phyloP scores from a whole-genome alignment of 352 stramenopile genomes.

The Phytophthora quininea region DNA sequence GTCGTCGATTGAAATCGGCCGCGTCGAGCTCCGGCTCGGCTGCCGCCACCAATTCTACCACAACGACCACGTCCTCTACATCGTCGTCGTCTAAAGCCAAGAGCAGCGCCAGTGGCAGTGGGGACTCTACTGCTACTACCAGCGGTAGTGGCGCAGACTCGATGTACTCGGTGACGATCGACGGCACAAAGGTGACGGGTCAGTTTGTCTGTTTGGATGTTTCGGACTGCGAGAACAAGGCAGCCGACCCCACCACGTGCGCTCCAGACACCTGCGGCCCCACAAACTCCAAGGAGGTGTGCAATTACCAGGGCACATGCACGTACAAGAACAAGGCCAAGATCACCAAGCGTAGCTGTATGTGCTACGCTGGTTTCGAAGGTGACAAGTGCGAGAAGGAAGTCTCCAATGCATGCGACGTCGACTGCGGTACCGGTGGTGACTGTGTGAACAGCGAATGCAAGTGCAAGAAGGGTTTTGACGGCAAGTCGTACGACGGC shows the following conservation, averaged over 20 bases:
- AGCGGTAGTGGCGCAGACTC: slow-evolving; percentile 28
- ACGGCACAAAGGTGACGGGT: slow-evolving; percentile 55
- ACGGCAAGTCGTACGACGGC: slow-evolving; percentile 41
- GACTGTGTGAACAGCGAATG: slow-evolving; percentile 50
- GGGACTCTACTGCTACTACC: slow-evolving; percentile 27
- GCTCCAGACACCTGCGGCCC: slow-evolving; percentile 44
- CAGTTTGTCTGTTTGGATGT: slow-evolving; percentile 65
- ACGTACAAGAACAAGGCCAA: slow-evolving; percentile 58
- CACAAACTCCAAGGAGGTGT: slow-evolving; percentile 46
- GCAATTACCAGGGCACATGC: slow-evolving; percentile 70
- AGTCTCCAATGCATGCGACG: slow-evolving; percentile 39
- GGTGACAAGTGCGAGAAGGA: slow-evolving; percentile 45
- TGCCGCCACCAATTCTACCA: slow-evolving; percentile 4
- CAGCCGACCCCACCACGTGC: slow-evolving; percentile 50
- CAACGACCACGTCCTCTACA: slow-evolving; percentile 11
- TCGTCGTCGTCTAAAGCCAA: slow-evolving; percentile 2
- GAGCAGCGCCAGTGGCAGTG: slow-evolving; percentile 19
- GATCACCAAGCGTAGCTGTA: slow-evolving; percentile 54
- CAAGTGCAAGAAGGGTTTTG: slow-evolving; percentile 45
- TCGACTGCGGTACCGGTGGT: slow-evolving; percentile 50
- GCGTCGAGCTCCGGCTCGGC: slow-evolving; percentile 17
- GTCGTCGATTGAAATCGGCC: slow-evolving; percentile 28
- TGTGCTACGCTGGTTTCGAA: slow-evolving; percentile 46
- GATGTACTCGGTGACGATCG: slow-evolving; percentile 65
- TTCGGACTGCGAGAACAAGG: slow-evolving; percentile 65